Conservation (phyloP, 2,329 filamentous ascomycete species). For the Curvularia verruculosa region DNA sequence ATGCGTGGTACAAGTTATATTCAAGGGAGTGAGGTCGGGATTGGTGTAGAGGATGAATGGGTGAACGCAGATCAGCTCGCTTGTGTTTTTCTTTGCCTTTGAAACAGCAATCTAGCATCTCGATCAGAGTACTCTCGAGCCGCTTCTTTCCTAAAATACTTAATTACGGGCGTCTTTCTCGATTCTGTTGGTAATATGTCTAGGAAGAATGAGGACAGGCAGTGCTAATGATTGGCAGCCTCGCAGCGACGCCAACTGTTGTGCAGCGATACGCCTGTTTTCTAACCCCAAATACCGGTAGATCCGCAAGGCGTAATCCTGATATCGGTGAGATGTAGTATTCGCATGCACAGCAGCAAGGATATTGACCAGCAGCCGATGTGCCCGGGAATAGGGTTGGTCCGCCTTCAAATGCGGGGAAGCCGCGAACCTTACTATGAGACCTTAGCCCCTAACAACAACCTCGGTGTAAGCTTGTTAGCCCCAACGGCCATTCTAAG, state of each 20-base stretch:
- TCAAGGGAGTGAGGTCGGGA: background rate
- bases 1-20: background rate
- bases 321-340: background rate
- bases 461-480: conserved; percentile 3
- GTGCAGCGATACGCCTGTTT: no score
- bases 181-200: no score
- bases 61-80: background rate
- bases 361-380: background rate
- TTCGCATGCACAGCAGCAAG: background rate
- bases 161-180: no score
- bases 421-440: background rate
- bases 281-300: background rate
- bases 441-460: background rate
- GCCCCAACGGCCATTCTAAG: background rate
- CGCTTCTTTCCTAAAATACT: no score
- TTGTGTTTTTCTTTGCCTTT: background rate
- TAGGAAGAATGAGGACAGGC: no score
- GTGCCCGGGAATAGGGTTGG: background rate
- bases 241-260: no score
- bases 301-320: background rate
- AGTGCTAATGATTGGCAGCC: no score
- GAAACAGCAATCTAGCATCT: background rate
- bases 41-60: no score
- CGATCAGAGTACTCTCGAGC: background rate
- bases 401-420: conserved; percentile 2